These are phyloP conservation scores for Quercus bicolor DNA, from an alignment of 306 rosid genomes.

Conservation along the genomic window DNA sequence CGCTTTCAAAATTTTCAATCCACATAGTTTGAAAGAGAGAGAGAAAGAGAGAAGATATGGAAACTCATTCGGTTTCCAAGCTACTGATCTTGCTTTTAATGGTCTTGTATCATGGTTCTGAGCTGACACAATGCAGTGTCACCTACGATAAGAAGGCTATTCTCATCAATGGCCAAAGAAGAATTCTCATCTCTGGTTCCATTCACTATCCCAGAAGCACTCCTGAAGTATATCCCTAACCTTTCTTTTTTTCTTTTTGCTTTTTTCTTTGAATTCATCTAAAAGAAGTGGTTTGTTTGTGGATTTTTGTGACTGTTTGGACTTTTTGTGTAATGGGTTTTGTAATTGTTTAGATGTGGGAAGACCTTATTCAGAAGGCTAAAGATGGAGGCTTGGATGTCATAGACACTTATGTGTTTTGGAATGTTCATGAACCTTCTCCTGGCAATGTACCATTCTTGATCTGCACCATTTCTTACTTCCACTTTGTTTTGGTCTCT, in stretches of 20 bases:
- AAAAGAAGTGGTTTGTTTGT: background rate
- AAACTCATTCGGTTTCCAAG: conserved; percentile 49
- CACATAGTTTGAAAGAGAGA: background rate
- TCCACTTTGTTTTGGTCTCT: background rate
- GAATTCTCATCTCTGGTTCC: conserved; percentile 86
- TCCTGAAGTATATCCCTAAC: conserved; percentile 50
- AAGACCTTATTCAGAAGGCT: conserved; percentile 79
- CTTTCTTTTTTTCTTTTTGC: background rate
- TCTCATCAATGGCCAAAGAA: conserved; percentile 80
- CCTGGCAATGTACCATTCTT: conserved; percentile 71
- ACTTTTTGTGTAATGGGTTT: conserved; percentile 33
- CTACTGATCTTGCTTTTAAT: conserved; percentile 33
- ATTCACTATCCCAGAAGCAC: conserved; percentile 98
- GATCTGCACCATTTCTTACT: conserved; percentile 13
- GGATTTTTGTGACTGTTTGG: background rate
- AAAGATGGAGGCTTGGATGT: conserved; percentile 93
- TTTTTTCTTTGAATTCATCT: background rate
- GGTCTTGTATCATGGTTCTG: conserved; percentile 35
- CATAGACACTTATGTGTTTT: conserved; percentile 88
- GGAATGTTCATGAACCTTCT: conserved; percentile 96
- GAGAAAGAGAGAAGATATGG: conserved; percentile 37
- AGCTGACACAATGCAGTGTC: conserved; percentile 53
- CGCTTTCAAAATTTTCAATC: conserved; percentile 38
- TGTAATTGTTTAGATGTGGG: conserved; percentile 81
- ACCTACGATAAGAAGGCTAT: conserved; percentile 79